These are phyloP conservation scores for Aspergillus sp. DNA, from an alignment of 2,329 filamentous ascomycete species.

Conservation along the genomic window DNA sequence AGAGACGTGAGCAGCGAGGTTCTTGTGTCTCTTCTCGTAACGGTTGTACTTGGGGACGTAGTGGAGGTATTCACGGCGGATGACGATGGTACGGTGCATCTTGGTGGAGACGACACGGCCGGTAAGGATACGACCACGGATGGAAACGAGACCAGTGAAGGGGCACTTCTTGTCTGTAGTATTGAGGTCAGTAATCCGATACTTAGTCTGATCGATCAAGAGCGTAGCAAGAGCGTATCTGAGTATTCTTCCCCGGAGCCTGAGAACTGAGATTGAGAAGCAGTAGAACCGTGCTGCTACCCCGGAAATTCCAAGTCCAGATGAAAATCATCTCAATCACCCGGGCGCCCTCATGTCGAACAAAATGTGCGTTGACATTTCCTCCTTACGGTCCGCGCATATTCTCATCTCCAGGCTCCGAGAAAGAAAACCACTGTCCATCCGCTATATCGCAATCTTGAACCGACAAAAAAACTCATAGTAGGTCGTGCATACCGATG, in stretches of 20 bases:
- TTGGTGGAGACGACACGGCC: constrained; percentile 99
- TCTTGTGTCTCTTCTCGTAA: constrained; percentile 99
- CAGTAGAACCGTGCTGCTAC: background rate
- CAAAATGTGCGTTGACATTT: background rate
- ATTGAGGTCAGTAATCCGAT: constrained; percentile 26
- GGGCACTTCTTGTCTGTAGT: constrained; percentile 99
- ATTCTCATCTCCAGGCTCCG: constrained; percentile 19
- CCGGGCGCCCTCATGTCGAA: background rate
- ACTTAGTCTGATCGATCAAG: constrained; percentile 3
- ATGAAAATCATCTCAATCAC: background rate
- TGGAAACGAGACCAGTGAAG: constrained; percentile 98
- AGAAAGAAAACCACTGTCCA: constrained; percentile 8
- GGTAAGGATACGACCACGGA: constrained; percentile 99
- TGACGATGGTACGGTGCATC: constrained; percentile 99
- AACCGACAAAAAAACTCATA: constrained; percentile 20
- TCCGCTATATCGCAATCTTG: constrained; percentile 20
- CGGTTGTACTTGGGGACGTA: constrained; percentile 99
- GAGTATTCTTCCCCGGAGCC: constrained; percentile 7
- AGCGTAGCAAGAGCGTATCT: background rate
- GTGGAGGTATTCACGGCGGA: constrained; percentile 99
- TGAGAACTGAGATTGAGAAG: constrained; percentile 15
- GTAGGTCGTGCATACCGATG: constrained; percentile 76
- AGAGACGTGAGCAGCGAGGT: constrained; percentile 97
- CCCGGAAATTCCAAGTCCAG: background rate
- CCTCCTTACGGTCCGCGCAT: background rate